Percentiles rank a stretch among this genome's conserved stretches.
phyloP scores from a whole-genome alignment of 2,329 filamentous ascomycete species.

The Colletotrichum acutatum region DNA sequence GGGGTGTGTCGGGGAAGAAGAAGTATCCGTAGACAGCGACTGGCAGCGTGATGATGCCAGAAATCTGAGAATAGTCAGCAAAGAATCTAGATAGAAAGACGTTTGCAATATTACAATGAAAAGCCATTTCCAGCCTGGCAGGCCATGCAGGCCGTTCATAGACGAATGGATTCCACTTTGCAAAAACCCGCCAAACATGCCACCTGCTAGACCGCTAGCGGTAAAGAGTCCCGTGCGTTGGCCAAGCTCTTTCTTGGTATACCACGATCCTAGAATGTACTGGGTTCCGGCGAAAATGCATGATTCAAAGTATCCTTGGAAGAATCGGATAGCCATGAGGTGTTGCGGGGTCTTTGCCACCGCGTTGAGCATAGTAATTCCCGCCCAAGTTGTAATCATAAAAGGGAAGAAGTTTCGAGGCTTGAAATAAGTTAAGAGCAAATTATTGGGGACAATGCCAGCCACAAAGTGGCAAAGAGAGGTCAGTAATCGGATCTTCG shows the following conservation, averaged over 20 bases:
- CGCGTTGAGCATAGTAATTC: conserved; percentile 7
- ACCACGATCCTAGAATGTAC: conserved; percentile 64
- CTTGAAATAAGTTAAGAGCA: conserved; percentile 11
- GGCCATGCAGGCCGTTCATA: conserved; percentile 9
- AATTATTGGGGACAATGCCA: conserved; percentile 10
- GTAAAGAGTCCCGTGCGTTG: conserved; percentile 73
- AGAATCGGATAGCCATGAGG: conserved; percentile 51
- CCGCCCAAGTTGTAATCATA: conserved; percentile 10
- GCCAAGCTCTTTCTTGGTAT: conserved; percentile 69
- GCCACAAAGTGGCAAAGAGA: background rate
- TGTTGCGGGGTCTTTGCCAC: conserved; percentile 12
- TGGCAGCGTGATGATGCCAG: conserved; percentile 14
- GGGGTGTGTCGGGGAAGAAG: conserved; percentile 18
- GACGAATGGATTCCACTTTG: conserved; percentile 53
- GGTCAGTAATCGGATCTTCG: background rate
- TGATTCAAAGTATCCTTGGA: conserved; percentile 50
- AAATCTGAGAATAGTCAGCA: background rate
- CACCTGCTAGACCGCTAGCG: conserved; percentile 67
- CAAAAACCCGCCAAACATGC: conserved; percentile 67
- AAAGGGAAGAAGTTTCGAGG: conserved; percentile 9
- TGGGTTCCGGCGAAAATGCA: conserved; percentile 54
- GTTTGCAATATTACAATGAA: background rate
- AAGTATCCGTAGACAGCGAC: conserved; percentile 9
- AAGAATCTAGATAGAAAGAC: no score
- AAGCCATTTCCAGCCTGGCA: conserved; percentile 14